These are phyloP conservation scores for Cyphellophora attinorum DNA, from an alignment of 2,329 filamentous ascomycete species.

Conservation along the genomic window DNA sequence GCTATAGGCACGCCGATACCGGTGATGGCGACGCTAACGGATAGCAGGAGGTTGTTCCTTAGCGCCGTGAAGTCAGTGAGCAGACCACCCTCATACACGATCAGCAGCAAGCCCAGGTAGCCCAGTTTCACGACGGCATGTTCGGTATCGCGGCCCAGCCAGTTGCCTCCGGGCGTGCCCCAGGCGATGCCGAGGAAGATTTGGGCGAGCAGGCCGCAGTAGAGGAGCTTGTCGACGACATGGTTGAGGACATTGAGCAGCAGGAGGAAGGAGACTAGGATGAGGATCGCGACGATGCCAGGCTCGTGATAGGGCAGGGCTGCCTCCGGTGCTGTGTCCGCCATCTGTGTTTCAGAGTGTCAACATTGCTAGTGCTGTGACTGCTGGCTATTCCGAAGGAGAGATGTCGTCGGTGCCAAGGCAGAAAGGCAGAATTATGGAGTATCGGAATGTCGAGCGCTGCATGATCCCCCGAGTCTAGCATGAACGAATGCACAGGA, in stretches of 20 bases:
- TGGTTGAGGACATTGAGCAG: constrained; percentile 51
- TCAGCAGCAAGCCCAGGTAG: constrained; percentile 61
- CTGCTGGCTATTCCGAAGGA: too few species aligned
- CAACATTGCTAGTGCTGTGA: too few species aligned
- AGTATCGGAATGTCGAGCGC: too few species aligned
- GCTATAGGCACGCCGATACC: constrained; percentile 57
- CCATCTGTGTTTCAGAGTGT: too few species aligned
- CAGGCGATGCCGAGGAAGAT: constrained; percentile 61
- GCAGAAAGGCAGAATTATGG: too few species aligned
- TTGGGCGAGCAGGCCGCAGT: constrained; percentile 64
- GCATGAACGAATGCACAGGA: too few species aligned
- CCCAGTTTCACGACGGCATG: constrained; percentile 54
- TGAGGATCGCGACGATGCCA: constrained; percentile 48
- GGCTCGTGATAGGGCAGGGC: constrained; percentile 51
- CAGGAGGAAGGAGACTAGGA: constrained; percentile 53
- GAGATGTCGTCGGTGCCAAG: too few species aligned
- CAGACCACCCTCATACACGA: constrained; percentile 63
- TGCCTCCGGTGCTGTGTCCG: too few species aligned
- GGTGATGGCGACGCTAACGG: constrained; percentile 52
- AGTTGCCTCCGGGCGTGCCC: constrained; percentile 56
- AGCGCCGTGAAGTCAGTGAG: constrained; percentile 45
- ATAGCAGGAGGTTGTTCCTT: constrained; percentile 52
- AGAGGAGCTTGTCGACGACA: constrained; percentile 49
- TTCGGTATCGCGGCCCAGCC: constrained; percentile 46
- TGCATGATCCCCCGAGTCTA: too few species aligned